Percentiles rank a stretch among this genome's conserved stretches.
phyloP scores from a whole-genome alignment of 768 basidiomycete genomes.

The Rhizopogon vinicolor region DNA sequence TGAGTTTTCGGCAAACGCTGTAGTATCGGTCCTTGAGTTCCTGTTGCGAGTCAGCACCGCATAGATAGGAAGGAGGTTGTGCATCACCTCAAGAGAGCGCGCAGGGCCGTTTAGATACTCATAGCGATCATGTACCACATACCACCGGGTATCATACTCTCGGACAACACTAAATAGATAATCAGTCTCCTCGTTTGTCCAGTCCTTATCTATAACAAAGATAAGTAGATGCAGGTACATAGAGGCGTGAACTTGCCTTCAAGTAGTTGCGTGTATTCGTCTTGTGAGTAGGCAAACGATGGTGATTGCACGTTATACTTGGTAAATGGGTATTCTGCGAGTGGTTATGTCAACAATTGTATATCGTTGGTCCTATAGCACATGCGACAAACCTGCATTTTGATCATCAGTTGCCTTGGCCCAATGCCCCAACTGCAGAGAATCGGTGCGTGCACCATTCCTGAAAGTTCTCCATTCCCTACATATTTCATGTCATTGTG shows the following conservation, averaged over 20 bases:
- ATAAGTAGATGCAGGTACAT: neutral
- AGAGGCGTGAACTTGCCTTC: constrained; percentile 45
- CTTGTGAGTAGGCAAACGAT: constrained; percentile 70
- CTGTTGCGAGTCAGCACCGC: constrained; percentile 32
- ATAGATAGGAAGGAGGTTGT: neutral
- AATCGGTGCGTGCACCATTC: constrained; percentile 65
- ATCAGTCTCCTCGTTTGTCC: constrained; percentile 93
- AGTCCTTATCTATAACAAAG: constrained; percentile 57
- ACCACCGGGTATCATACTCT: constrained; percentile 87
- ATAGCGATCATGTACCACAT: constrained; percentile 88
- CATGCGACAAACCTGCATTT: constrained; percentile 41
- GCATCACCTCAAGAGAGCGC: constrained; percentile 66
- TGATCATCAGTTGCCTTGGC: constrained; percentile 56
- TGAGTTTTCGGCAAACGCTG: constrained; percentile 82
- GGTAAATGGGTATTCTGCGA: constrained; percentile 71
- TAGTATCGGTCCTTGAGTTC: constrained; percentile 95
- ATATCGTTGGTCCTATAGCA: neutral
- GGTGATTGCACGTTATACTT: constrained; percentile 74
- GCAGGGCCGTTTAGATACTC: constrained; percentile 53
- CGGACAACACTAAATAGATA: constrained; percentile 79
- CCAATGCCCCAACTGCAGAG: constrained; percentile 81
- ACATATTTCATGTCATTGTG: neutral
- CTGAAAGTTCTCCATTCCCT: constrained; percentile 79
- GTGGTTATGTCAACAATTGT: neutral
- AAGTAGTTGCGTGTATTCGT: constrained; percentile 81